Conservation (phyloP, 2,329 filamentous ascomycete species). For the Orbilia brochopaga region DNA sequence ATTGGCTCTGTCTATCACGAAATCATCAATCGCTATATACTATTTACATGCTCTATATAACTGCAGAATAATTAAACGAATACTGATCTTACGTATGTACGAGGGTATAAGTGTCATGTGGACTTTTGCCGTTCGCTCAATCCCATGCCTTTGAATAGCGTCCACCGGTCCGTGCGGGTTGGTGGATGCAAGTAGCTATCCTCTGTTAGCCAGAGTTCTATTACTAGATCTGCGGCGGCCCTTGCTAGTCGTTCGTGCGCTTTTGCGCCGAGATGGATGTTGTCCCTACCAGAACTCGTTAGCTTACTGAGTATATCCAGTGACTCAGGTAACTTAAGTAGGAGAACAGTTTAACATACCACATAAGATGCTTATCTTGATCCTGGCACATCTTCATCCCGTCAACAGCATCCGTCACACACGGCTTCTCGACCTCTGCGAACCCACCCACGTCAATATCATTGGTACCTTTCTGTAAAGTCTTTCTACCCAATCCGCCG, state of each 20-base stretch:
- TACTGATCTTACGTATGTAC: too few species aligned
- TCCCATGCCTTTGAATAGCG: not conserved
- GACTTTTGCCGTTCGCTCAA: not conserved
- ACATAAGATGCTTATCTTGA: constrained; percentile 6
- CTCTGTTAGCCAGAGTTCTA: not conserved
- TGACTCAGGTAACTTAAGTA: not conserved
- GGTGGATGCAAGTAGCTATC: constrained; percentile 5
- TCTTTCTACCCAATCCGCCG: not conserved
- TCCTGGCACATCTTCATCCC: not conserved
- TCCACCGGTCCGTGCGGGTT: not conserved
- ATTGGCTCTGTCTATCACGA: too few species aligned
- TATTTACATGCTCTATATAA: too few species aligned
- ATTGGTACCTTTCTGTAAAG: not conserved
- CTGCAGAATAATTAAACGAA: too few species aligned
- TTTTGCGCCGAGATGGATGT: not conserved
- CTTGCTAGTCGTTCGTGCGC: not conserved
- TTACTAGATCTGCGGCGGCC: not conserved
- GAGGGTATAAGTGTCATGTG: too few species aligned
- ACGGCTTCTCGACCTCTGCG: not conserved
- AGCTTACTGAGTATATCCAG: not conserved
- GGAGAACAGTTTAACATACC: not conserved
- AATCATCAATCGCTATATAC: too few species aligned
- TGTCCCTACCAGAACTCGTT: not conserved
- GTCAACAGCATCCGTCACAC: not conserved
- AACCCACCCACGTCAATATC: not conserved